Base-by-base conservation (phyloP, 306 rosid species). In the Geum urbanum region DNA sequence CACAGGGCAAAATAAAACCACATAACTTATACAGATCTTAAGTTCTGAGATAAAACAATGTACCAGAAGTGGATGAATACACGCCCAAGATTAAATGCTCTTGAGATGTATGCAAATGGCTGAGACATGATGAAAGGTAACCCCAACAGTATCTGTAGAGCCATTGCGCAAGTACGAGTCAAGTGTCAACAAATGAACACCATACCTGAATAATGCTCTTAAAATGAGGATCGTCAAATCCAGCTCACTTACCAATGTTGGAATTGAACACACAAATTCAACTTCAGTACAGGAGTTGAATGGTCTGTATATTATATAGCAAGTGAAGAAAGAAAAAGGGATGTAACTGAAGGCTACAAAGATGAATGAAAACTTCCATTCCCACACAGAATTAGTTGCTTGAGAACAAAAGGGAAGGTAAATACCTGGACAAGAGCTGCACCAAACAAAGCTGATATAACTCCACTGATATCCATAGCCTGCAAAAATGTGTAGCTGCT, bases 41-140 rank as follows among this genome's bases (percentile, higher is more conserved):
- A 67, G 58, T 43, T 57, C 50, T 51, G 18, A 41, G 62, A 57
- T 77, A 58, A 37, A 72, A 50, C 46, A 52, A 76, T 58, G 79
- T 90, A 92, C 97, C 97, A 94, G 80, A 88, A 94, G 82, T 88
- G 97, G 80, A 94, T 86, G 86, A 94, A 94, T 82, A 94, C 87
- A 2, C 97, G 96, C 41, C 97, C 92, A 65, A 94, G 99, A 80
- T 94, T 87, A 88, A 94, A 94, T 77, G 99, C 91, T 44, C 84
- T 80, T 61, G 99, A 88, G 75, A 94, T 59, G 82, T 94, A 91
- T 58, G 89, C 94, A 71, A 81, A 63, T n/a, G 95, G 92, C 76
- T 91, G 69, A 71, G 96, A 82, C 76, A 88, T 75, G 72, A 94
- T 73, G 81, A 94, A 94, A 65, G 95, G 99, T 55, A 94, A 84